These are phyloP conservation scores for Aureobasidium sp. DNA, from an alignment of 2,329 filamentous ascomycete genomes.

Conservation along the genomic window DNA sequence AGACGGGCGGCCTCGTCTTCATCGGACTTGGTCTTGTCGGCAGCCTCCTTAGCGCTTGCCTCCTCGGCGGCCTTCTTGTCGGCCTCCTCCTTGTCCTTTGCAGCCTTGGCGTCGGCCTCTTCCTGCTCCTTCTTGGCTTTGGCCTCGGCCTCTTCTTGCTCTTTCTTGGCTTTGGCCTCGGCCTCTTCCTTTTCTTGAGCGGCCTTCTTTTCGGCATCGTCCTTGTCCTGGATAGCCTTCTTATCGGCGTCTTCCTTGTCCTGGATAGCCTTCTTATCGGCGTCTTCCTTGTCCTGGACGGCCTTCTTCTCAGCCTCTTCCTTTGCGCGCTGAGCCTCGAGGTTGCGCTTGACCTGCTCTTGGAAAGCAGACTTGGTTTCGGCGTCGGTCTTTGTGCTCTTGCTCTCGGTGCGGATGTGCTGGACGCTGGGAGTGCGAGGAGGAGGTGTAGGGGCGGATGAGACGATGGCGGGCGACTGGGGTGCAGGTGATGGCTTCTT, in stretches of 20 bases:
- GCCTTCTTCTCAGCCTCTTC: slow-evolving; percentile 25
- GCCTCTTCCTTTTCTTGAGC: slow-evolving; percentile 27
- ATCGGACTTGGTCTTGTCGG: slow-evolving; percentile 18
- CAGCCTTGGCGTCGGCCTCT: slow-evolving; percentile 24
- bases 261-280: slow-evolving; percentile 17
- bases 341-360: slow-evolving; percentile 56
- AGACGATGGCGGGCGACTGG: slow-evolving; percentile 56
- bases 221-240: slow-evolving; percentile 35
- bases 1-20: slow-evolving; percentile 24
- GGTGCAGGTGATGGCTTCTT: slow-evolving; percentile 32
- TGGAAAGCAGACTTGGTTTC: slow-evolving; percentile 55
- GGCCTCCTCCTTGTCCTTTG: slow-evolving; percentile 20
- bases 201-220: slow-evolving; percentile 17
- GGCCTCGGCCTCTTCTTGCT: slow-evolving; percentile 16
- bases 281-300: slow-evolving; percentile 12
- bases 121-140: slow-evolving; percentile 30
- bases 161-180: slow-evolving; percentile 22
- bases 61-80: slow-evolving; percentile 21
- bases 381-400: slow-evolving; percentile 57
- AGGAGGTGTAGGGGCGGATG: slow-evolving; percentile 64
- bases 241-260: slow-evolving; percentile 47
- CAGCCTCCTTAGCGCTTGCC: slow-evolving; percentile 21
- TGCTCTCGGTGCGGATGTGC: slow-evolving; percentile 64
- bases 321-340: slow-evolving; percentile 31
- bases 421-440: slow-evolving; percentile 63